Conservation (phyloP, 495 filamentous ascomycete genomes). For the Pyrenopolyporus hunteri region DNA sequence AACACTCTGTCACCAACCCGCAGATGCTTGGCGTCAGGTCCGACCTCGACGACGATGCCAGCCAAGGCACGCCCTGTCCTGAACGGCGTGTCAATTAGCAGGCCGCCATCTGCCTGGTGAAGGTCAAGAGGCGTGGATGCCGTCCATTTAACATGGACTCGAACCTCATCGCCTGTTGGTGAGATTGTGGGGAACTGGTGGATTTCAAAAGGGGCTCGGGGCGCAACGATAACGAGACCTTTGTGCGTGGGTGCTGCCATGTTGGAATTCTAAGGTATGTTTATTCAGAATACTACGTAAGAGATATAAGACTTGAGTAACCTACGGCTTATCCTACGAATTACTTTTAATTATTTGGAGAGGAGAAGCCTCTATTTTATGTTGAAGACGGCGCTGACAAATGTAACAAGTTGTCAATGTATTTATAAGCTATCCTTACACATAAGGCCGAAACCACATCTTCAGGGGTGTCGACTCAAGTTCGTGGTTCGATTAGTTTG, state of each 20-base stretch:
- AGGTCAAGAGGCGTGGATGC: slow-evolving; percentile 61
- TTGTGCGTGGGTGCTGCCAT: slow-evolving; percentile 44
- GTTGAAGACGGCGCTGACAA: too few relatives aligned
- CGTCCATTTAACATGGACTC: slow-evolving; percentile 55
- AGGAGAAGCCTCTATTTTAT: too few relatives aligned
- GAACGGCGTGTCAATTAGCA: slow-evolving; percentile 51
- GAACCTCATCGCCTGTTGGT: slow-evolving; percentile 47
- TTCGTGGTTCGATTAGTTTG: too few relatives aligned
- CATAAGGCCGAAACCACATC: too few relatives aligned
- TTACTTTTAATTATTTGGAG: too few relatives aligned
- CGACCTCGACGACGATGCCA: slow-evolving; percentile 53
- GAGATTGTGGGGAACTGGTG: slow-evolving; percentile 45
- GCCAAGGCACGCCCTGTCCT: slow-evolving; percentile 47
- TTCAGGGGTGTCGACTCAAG: too few relatives aligned
- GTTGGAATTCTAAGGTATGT: not conserved
- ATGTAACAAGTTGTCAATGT: too few relatives aligned
- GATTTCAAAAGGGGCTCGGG: slow-evolving; percentile 46
- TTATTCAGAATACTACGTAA: not conserved
- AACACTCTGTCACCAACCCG: slow-evolving; percentile 55
- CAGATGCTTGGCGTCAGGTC: slow-evolving; percentile 46
- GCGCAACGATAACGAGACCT: slow-evolving; percentile 47
- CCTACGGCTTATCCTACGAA: too few relatives aligned
- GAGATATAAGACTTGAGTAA: too few relatives aligned
- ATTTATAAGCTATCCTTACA: too few relatives aligned
- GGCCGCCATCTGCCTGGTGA: slow-evolving; percentile 59